Conservation (phyloP, 2,329 filamentous ascomycete genomes). For the Pseudogymnoascus sp. region DNA sequence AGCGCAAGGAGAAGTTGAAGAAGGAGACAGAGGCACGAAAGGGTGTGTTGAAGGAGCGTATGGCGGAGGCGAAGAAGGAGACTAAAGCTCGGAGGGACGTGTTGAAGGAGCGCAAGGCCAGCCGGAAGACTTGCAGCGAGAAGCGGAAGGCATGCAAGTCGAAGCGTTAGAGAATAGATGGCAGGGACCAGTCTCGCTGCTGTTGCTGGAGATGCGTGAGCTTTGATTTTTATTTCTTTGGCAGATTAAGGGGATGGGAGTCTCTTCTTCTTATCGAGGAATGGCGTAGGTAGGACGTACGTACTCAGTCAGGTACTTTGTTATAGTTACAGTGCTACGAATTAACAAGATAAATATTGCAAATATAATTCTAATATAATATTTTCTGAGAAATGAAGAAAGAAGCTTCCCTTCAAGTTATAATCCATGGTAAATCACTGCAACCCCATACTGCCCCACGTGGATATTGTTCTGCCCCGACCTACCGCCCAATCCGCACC, state of each 20-base stretch:
- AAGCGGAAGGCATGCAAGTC: not conserved
- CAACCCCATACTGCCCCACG: not conserved
- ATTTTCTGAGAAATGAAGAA: not conserved
- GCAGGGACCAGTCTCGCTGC: not conserved
- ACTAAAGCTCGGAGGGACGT: not conserved
- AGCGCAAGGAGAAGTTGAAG: not conserved
- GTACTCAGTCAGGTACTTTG: constrained; percentile 7
- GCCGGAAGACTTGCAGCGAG: not conserved
- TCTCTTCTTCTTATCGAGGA: not conserved
- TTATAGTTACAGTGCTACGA: constrained; percentile 6
- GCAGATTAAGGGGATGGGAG: not conserved
- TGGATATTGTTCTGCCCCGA: not conserved
- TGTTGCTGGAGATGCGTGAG: not conserved
- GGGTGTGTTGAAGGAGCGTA: not conserved
- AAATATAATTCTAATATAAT: constrained; percentile 7
- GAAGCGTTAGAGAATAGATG: not conserved
- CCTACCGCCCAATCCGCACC: not conserved
- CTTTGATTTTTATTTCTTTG: constrained; percentile 4
- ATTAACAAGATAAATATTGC: constrained; percentile 5
- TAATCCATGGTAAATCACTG: not conserved
- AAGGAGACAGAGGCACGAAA: not conserved
- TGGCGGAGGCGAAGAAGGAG: not conserved
- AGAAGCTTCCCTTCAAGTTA: not conserved
- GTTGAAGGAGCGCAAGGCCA: not conserved
- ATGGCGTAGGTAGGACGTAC: constrained; percentile 7